Evolutionary conservation across 768 basidiomycete species (phyloP), one percentile per base, ranked within the genome.

Genomic region (Boletus sp.): DNA sequence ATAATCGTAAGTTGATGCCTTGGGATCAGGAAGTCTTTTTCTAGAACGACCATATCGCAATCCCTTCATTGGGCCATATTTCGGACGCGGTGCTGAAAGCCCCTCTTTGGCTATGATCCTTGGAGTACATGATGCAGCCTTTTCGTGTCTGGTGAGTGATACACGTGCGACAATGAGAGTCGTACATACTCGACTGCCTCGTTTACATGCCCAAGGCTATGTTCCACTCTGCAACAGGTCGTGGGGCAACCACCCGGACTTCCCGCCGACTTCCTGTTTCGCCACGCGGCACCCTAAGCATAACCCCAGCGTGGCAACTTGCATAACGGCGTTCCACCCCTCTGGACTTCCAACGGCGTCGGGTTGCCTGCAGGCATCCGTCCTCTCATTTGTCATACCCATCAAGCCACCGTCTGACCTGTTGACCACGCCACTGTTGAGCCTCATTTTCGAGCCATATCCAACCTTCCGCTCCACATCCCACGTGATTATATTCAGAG

Each of bases 401-500:
- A 58, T 64, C 64, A 66, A 66, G 61, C 55, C 64, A 65, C 64
- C 14, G 25, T 19, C 45, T 27, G 35, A 47, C 37, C 19, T 25
- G 30, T 27, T 21, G 41, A 35, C 15, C 37, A 32, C 55, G 57
- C 61, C 60, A 60, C 61, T 6, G 41, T 27, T 11, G 7, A 35
- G 40, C 38, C 46, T 50, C 50, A 11, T 56, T 55, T 40, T 17
- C 21, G 32, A 32, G 33, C 7, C 33, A 29, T 33, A 34, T 14
- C 13, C 5, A 21, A 27, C 33, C 14, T 29, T 29, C 29, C 30
- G 37, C 8, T 35, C 8, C 29, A 51, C 19, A n/a, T 27, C 2
- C 50, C 53, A 55, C 42, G 56, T 58, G 54, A 53, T 47, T 17
- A 2, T 37, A 35, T 23, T 43, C 35, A 51, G 33, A 38, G 33